Conservation (phyloP, 2,329 filamentous ascomycete species). For the Madurella fahalii region DNA sequence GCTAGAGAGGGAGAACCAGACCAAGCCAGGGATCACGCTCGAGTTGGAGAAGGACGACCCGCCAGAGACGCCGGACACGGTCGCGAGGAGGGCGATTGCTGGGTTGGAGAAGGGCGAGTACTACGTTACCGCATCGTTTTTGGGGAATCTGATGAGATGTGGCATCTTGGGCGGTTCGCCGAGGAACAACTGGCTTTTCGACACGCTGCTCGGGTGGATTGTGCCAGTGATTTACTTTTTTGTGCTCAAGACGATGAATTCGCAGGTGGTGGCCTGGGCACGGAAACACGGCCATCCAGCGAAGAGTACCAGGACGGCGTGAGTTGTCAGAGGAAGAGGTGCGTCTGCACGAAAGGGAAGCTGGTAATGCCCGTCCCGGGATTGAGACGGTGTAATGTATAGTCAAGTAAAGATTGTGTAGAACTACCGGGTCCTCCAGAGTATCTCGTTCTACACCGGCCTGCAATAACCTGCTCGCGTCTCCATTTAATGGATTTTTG, state of each 20-base stretch:
- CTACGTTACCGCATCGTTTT: conserved; percentile 68
- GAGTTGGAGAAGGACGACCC: conserved; percentile 80
- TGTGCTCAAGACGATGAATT: conserved; percentile 51
- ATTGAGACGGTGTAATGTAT: background rate
- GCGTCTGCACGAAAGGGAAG: background rate
- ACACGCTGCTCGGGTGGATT: conserved; percentile 54
- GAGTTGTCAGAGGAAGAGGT: background rate
- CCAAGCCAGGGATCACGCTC: conserved; percentile 76
- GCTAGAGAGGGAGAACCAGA: conserved; percentile 67
- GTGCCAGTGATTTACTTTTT: conserved; percentile 55
- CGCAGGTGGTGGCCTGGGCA: conserved; percentile 53
- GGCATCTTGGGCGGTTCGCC: conserved; percentile 50
- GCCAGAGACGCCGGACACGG: conserved; percentile 70
- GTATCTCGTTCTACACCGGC: too few species aligned
- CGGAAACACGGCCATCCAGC: conserved; percentile 56
- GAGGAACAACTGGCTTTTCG: conserved; percentile 57
- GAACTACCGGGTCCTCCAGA: too few species aligned
- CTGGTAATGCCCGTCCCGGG: background rate
- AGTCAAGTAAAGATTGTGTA: too few species aligned
- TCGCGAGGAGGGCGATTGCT: conserved; percentile 64
- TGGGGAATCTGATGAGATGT: conserved; percentile 70
- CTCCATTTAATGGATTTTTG: too few species aligned
- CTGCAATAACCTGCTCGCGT: too few species aligned
- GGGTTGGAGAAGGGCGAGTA: conserved; percentile 79
- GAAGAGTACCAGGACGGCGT: conserved; percentile 10